phyloP scores from a whole-genome alignment of 1,284 basidiomycete genomes.

The Phaffia rhodozyma region DNA sequence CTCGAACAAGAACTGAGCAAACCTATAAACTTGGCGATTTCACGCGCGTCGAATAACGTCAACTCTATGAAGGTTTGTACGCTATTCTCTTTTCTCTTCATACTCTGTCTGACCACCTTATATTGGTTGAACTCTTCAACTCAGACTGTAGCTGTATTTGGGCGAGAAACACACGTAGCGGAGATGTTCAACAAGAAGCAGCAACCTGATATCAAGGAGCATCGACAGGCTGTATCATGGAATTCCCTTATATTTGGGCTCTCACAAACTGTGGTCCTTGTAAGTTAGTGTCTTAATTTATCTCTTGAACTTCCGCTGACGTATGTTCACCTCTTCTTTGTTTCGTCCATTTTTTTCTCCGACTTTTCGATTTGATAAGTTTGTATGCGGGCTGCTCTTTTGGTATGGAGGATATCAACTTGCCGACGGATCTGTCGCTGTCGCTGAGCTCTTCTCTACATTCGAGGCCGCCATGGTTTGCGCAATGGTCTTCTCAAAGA shows the following conservation, averaged over 20 bases:
- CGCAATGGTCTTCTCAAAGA: conserved; percentile 26
- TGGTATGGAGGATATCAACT: too few relatives aligned
- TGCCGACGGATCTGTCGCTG: too few relatives aligned
- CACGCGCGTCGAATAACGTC: conserved; percentile 35
- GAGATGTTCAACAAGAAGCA: conserved; percentile 25
- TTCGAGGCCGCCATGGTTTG: conserved; percentile 36
- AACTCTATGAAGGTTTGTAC: conserved; percentile 29
- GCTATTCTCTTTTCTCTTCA: background rate
- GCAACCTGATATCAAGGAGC: conserved; percentile 6
- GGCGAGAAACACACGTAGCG: conserved; percentile 32
- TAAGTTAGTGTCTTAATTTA: conserved; percentile 27
- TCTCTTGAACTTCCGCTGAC: conserved; percentile 33
- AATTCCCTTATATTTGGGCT: too few relatives aligned
- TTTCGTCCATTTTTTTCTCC: too few relatives aligned
- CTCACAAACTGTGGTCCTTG: too few relatives aligned
- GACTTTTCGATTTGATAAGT: too few relatives aligned
- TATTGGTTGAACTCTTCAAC: background rate
- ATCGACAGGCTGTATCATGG: too few relatives aligned
- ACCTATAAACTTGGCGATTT: conserved; percentile 24
- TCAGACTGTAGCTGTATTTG: conserved; percentile 34
- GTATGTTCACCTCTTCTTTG: conserved; percentile 28
- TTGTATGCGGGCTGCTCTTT: too few relatives aligned
- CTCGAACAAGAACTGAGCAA: conserved; percentile 34
- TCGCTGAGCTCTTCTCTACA: conserved; percentile 27
- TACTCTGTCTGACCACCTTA: background rate